Evolutionary conservation across 2,329 filamentous ascomycete genomes (phyloP).

Genomic region (Penicillium sp.): DNA sequence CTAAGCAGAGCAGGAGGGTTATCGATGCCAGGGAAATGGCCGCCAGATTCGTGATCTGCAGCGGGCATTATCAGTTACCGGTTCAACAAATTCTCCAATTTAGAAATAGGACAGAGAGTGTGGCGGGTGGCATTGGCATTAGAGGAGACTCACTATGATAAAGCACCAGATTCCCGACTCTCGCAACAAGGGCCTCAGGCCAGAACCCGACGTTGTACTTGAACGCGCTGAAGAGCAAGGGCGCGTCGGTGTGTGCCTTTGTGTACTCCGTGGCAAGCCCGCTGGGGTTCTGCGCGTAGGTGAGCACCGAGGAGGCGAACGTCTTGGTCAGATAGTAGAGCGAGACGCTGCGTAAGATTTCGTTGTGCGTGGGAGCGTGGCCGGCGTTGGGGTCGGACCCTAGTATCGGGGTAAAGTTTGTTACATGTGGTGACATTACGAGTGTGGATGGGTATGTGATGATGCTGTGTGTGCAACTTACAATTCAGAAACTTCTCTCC

Average conservation of each 20-base stretch:
- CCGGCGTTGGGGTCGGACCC: slow-evolving; percentile 22
- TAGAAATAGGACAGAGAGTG: no score
- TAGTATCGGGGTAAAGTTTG: neutral
- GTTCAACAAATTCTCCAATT: no score
- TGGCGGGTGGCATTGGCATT: no score
- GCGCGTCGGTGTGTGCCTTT: slow-evolving; percentile 18
- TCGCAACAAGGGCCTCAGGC: slow-evolving; percentile 15
- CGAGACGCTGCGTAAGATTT: neutral
- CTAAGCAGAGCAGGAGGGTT: neutral
- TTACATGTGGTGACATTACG: no score
- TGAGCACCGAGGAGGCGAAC: neutral
- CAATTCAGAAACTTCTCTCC: slow-evolving; percentile 22
- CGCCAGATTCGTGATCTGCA: neutral
- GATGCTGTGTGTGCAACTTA: neutral
- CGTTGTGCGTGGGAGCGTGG: neutral
- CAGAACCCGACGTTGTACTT: slow-evolving; percentile 21
- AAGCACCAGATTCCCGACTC: neutral
- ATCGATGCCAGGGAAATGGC: neutral
- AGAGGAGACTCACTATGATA: neutral
- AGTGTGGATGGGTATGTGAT: no score
- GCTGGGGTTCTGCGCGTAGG: neutral
- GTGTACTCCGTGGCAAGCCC: slow-evolving; percentile 5
- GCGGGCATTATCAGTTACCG: no score
- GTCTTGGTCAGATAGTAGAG: neutral
- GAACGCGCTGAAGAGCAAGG: slow-evolving; percentile 20